These are phyloP conservation scores for Calocybe gambosa DNA, from an alignment of 1,284 basidiomycete genomes.

Conservation along the genomic window DNA sequence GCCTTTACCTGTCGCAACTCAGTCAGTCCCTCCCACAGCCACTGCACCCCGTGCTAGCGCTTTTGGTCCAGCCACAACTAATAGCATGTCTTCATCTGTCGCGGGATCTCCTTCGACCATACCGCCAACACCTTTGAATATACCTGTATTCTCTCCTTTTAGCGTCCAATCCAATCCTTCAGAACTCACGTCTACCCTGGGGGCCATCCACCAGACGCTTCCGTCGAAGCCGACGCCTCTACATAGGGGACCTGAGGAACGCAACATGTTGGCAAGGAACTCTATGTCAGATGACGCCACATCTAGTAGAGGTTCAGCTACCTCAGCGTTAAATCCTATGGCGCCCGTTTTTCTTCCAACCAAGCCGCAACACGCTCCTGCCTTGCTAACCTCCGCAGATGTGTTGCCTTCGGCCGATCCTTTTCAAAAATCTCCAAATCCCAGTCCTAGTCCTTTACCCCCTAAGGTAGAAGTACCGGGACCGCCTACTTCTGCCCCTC, in stretches of 20 bases:
- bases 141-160: not conserved
- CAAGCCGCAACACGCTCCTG: not conserved
- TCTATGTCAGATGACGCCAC: not conserved
- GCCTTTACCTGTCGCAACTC: conserved; percentile 3
- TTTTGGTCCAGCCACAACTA: conserved; percentile 1
- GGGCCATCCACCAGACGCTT: not conserved
- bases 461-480: conserved; percentile 8
- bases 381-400: conserved; percentile 9
- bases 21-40: not conserved
- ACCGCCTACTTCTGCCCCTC: conserved; percentile 12
- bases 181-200: not conserved
- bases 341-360: conserved; percentile 23
- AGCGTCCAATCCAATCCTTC: not conserved
- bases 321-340: conserved; percentile 18
- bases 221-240: not conserved
- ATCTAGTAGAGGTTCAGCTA: not conserved
- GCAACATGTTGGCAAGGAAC: too few relatives aligned
- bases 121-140: not conserved
- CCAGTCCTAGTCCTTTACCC: conserved; percentile 15
- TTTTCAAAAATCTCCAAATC: conserved; percentile 13
- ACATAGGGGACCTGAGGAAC: too few relatives aligned
- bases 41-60: not conserved
- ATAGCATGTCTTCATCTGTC: too few relatives aligned
- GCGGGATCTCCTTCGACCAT: not conserved
- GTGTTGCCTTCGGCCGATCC: not conserved